Conservation (phyloP, 192 early-diverging fungal genomes). For the Podila horticola region DNA sequence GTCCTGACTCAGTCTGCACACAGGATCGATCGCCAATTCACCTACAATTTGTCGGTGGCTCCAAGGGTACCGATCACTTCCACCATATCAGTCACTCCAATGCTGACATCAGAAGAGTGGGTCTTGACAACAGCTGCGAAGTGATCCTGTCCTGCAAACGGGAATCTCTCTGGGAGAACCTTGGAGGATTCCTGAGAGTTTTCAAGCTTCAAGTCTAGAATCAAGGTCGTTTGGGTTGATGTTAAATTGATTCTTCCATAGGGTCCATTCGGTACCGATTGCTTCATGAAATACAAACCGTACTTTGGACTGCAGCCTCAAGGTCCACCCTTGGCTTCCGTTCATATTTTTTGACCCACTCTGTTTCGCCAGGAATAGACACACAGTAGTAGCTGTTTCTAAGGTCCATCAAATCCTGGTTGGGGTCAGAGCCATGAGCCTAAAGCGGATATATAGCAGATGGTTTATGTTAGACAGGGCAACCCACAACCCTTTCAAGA, state of each 20-base stretch:
- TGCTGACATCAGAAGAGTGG: slow-evolving; percentile 56
- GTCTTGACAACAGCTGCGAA: slow-evolving; percentile 74
- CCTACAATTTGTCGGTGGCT: slow-evolving; percentile 39
- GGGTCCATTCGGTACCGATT: too few relatives aligned
- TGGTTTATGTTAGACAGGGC: too few relatives aligned
- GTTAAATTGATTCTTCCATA: too few relatives aligned
- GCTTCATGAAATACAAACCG: not conserved
- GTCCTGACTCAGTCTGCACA: too few relatives aligned
- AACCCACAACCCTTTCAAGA: not conserved
- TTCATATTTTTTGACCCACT: slow-evolving; percentile 64
- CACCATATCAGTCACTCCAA: slow-evolving; percentile 68
- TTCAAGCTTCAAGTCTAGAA: slow-evolving; percentile 19
- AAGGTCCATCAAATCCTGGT: slow-evolving; percentile 64
- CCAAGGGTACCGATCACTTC: slow-evolving; percentile 73
- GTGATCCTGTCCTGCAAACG: slow-evolving; percentile 66
- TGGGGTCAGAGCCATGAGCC: not conserved
- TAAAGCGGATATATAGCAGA: not conserved
- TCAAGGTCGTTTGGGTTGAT: too few relatives aligned
- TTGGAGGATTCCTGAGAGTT: slow-evolving; percentile 2
- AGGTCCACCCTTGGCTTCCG: slow-evolving; percentile 1
- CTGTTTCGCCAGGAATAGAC: slow-evolving; percentile 73
- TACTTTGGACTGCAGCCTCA: slow-evolving; percentile 18
- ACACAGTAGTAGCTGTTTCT: slow-evolving; percentile 75
- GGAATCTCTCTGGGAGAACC: slow-evolving; percentile 61
- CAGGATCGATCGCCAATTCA: not conserved